Base-by-base conservation (phyloP, 768 basidiomycete genomes). In the Antrodiella citrinella region DNA sequence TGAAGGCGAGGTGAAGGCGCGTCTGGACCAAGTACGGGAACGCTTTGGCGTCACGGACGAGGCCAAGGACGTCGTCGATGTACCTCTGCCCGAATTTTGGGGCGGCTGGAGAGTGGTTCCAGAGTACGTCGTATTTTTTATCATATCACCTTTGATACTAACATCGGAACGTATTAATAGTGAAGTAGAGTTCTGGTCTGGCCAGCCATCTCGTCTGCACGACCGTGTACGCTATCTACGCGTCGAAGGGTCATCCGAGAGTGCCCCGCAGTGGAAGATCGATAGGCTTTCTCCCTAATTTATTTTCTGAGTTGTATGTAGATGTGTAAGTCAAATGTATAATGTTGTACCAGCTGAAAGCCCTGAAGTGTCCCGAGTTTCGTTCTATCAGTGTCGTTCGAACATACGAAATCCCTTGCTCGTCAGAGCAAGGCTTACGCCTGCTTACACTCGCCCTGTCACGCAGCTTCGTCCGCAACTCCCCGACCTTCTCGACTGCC, bases 161-260 rank as follows among this genome's bases (percentile, higher is more conserved):
- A 11, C 10, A 7, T 15, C 24, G 49, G 18, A 47, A 52, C 45
- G 48, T 50, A n/a, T 21, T 3, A 46, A 35, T 59, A 96, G 93
- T 52, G 95, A 98, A 69, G 75, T 98, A 46, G 95, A 98, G 63
- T 97, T 97, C 65, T 97, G 95, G 95, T 76, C 79, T n/a, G 95
- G 95, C 24, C 87, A 92, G 59, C 90, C 91, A n/a, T 94, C 91
- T 21, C 78, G 95, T 35, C 71, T 97, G 45, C 94, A 97, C 58
- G 93, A 97, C 65, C 83, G 94, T 41, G 79, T 95, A 53, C 80
- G 80, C 21, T 92, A 91, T 65, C 69, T 78, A 45, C 80, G 80
- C n/a, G 62, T 67, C 18, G 70, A 72, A 45, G 72, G 67, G 26
- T 69, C 74, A 13, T 54, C 72, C 0, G 74, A 77, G 11, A 77